Conservation (phyloP, 805 yeast species). For the Maudiozyma barnettii region DNA sequence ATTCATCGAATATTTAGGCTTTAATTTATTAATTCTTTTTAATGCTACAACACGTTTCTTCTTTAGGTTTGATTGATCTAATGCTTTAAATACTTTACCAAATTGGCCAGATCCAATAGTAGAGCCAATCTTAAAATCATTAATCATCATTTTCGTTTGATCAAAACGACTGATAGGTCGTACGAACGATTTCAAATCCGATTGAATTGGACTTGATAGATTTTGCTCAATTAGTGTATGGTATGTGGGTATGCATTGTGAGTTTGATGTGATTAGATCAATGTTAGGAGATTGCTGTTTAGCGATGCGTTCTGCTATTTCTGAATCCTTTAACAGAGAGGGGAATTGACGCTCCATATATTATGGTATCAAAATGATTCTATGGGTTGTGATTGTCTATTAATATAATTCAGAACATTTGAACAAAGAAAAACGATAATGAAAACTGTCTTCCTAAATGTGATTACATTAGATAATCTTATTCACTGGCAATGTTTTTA, state of each 20-base stretch:
- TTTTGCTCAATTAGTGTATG: background rate
- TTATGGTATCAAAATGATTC: background rate
- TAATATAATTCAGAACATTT: no score
- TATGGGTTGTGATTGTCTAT: no score
- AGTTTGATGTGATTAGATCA: background rate
- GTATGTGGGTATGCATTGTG: background rate
- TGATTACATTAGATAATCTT: no score
- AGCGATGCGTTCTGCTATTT: background rate
- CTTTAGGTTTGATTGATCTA: background rate
- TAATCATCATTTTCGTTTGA: background rate
- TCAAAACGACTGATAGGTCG: background rate
- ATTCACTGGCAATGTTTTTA: no score
- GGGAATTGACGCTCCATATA: background rate
- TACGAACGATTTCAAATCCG: background rate
- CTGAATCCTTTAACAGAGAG: background rate
- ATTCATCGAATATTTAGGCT: slow-evolving; percentile 22
- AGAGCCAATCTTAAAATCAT: slow-evolving; percentile 8
- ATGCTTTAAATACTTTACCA: slow-evolving; percentile 26
- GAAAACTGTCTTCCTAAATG: no score
- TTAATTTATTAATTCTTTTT: slow-evolving; percentile 21
- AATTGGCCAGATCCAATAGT: slow-evolving; percentile 26
- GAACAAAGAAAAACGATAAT: no score
- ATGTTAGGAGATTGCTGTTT: background rate
- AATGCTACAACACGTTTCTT: slow-evolving; percentile 17
- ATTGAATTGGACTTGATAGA: background rate